Base-by-base conservation (phyloP, 371 early-diverging fungal genomes). In the Mortierella sp. region DNA sequence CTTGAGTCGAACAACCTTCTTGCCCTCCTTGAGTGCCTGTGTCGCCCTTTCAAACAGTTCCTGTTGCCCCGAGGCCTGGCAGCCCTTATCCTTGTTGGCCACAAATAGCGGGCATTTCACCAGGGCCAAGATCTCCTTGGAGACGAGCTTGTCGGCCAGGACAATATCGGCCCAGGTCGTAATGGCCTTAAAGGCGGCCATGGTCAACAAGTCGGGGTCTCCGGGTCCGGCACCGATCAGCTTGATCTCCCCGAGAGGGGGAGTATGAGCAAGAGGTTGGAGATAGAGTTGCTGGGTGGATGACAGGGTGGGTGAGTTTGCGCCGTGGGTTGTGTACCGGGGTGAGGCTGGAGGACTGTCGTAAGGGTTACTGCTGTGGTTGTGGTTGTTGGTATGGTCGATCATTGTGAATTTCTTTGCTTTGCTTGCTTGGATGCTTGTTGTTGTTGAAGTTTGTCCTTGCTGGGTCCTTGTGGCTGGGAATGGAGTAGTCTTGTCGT, bases 181-280 rank as follows among this genome's bases (percentile, higher is more conserved):
- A 34, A 98, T 91, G 21, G 93, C 91, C 43, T 90, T 87, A 67
- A 92, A 90, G 5, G 97, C 98, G 1, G 92, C 91, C 78, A 95
- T 80, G 0, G 98, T 98, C 78, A 98, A 89, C 21, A 96, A 88
- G 21, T 93, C 92, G 0, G 97, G 96, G 75, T 95, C 92, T 31
- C 98, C 98, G 1, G 96, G 95, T 6, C 98, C 98, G 1, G 96
- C 95, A 16, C 98, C 98, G 10, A 89, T 88, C 55, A 96, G 83
- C 54, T 83, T 87, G 70, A 83, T 87, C 77, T 79, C 69, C 78
- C 89, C 81, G 28, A 53, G 10, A 9, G 57, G 14, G 55, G 61
- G 3, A 0, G 57, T 28, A 67, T 51, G 14, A 3, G 31, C 24
- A 61, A 64, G 16, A 5, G 61, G 55, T 10, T 55, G 26, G 28